Base-by-base conservation (phyloP, 257 asterid genomes). In the Nyctanthes arbortristis region DNA sequence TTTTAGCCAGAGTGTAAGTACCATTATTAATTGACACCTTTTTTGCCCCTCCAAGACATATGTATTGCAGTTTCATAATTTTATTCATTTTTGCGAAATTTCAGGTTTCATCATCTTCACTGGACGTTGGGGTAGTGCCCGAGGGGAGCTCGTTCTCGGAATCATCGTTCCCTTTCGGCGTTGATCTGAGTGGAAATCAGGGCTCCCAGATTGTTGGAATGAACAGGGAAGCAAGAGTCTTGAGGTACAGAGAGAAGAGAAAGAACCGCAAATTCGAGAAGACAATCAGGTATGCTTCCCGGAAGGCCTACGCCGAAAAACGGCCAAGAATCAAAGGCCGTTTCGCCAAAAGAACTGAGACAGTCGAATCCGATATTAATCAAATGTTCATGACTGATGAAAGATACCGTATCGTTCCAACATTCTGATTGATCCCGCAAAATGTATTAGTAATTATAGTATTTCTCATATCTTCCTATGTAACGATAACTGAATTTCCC, bases 271-370 rank as follows among this genome's bases (percentile, higher is more conserved):
- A 83, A 66, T 91, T 89, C 58, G 88, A 89, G 76, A 91, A 91
- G 81, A 89, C 97, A 0, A 86, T 89, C 43, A 88, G 97, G 7
- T 91, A 91, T 71, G 97, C 96, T 59, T 89, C 96, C 0, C 79
- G 96, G 16, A 91, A 91, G 78, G 97, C 97, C 0, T 91, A 91
- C 64, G 97, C 96, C 0, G 97, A 89, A 66, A 85, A 83, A 7
- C 83, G 97, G 82, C 97, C 97, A 4, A 87, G 97, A 63, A 80
- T 91, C 37, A 89, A 91, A 66, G 97, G 97, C 61, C 88, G 96
- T 58, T 91, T 91, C 80, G 97, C 90, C 0, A 89, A 89, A 75
- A 78, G 85, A 79, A 82, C 79, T 40, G 88, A 86, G 1, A 3
- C 71, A 13, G 35, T 59, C 5, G 87, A 82, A 0, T 65, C 84